A percentile compares a stretch with the other conserved stretches of the same genome.
Evolutionary conservation across 2,329 filamentous ascomycete genomes (phyloP).

Genomic region (Furcasterigmium sp.): DNA sequence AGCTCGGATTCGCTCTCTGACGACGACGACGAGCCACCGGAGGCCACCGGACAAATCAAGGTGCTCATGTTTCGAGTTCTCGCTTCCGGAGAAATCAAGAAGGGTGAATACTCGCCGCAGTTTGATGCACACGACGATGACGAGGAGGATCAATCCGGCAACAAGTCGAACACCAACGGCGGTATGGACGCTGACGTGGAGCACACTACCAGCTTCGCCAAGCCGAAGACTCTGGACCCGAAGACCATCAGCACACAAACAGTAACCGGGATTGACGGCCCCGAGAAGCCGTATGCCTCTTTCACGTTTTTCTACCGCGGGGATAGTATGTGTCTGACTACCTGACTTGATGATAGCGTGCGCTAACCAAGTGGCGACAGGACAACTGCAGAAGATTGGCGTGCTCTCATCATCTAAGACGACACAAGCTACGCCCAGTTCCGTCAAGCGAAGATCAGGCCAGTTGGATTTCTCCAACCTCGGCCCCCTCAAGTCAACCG

Average conservation of each 20-base stretch:
- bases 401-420: slow-evolving; percentile 68
- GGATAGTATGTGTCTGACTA: slow-evolving; percentile 65
- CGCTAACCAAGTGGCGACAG: slow-evolving; percentile 35
- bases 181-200: slow-evolving; percentile 78
- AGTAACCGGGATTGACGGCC: slow-evolving; percentile 95
- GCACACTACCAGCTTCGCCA: slow-evolving; percentile 96
- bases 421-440: slow-evolving; percentile 53
- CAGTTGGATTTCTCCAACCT: slow-evolving; percentile 82
- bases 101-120: slow-evolving; percentile 95
- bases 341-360: slow-evolving; percentile 1
- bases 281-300: slow-evolving; percentile 90
- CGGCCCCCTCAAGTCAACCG: slow-evolving; percentile 77
- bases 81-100: slow-evolving; percentile 94
- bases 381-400: slow-evolving; percentile 95
- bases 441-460: slow-evolving; percentile 72
- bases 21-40: slow-evolving; percentile 76
- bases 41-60: slow-evolving; percentile 96
- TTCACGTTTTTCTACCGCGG: slow-evolving; percentile 98
- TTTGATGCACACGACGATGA: slow-evolving; percentile 97
- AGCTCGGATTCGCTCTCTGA: slow-evolving; percentile 70
- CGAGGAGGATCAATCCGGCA: slow-evolving; percentile 54
- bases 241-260: slow-evolving; percentile 98
- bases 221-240: slow-evolving; percentile 91
- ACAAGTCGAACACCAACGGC: slow-evolving; percentile 45
- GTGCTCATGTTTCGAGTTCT: slow-evolving; percentile 93